Evolutionary conservation across 208 protist genomes (phyloP).

Genomic region (Strigomonas galati): DNA sequence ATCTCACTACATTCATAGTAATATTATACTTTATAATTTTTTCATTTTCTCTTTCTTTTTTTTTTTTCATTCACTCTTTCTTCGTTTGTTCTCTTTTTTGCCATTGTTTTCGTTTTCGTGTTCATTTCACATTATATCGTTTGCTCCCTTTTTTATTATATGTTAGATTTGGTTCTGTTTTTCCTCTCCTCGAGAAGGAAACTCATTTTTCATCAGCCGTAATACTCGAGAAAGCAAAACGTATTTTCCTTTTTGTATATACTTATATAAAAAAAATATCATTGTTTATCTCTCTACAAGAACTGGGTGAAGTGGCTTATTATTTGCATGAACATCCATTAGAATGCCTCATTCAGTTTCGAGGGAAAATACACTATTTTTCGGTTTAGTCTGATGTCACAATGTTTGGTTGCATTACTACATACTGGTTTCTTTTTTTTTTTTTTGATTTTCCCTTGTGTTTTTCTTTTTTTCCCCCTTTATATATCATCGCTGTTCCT

Average conservation of each 20-base stretch:
- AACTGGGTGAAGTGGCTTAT: too few relatives aligned
- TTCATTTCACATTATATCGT: not conserved
- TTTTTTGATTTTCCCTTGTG: conserved; percentile 4
- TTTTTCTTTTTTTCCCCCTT: conserved; percentile 1
- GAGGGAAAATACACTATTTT: too few relatives aligned
- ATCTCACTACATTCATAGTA: too few relatives aligned
- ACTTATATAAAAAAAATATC: too few relatives aligned
- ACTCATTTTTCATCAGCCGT: too few relatives aligned
- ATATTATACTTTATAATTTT: not conserved
- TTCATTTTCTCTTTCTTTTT: conserved; percentile 6
- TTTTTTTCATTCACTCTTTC: not conserved
- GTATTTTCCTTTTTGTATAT: too few relatives aligned
- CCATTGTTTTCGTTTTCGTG: conserved; percentile 1
- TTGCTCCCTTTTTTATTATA: not conserved
- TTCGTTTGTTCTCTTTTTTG: not conserved
- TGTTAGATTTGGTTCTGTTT: too few relatives aligned
- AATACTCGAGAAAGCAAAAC: too few relatives aligned
- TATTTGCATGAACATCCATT: too few relatives aligned
- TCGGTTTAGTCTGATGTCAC: not conserved
- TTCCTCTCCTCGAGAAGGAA: too few relatives aligned
- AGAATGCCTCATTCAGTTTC: too few relatives aligned
- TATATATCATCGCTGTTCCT: not conserved
- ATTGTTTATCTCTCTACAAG: too few relatives aligned
- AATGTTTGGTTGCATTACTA: not conserved
- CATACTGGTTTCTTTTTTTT: conserved; percentile 1